A percentile compares a stretch with the other conserved stretches of the same genome.
These are phyloP conservation scores for Protomyces inundatus DNA, from an alignment of 1,139 yeast genomes.

Conservation along the genomic window DNA sequence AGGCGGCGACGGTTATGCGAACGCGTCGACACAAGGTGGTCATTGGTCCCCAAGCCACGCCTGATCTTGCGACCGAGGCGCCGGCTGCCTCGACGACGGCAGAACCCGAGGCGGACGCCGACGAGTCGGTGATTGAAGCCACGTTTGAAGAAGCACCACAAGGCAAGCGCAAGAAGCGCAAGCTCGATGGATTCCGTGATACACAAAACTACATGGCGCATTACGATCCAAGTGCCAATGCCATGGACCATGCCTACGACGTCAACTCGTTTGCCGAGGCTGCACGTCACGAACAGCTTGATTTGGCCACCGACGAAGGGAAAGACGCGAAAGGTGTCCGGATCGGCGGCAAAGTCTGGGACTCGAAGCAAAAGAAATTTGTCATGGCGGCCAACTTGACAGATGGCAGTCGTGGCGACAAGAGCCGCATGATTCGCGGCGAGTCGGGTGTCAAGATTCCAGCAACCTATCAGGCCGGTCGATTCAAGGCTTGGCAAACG, in stretches of 20 bases:
- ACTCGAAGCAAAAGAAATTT: slow-evolving; percentile 58
- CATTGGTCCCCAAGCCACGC: slow-evolving; percentile 36
- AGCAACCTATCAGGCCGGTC: slow-evolving; percentile 85
- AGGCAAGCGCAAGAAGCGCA: slow-evolving; percentile 37
- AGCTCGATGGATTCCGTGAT: slow-evolving; percentile 58
- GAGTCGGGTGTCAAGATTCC: slow-evolving; percentile 93
- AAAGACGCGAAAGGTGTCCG: slow-evolving; percentile 49
- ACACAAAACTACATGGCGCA: slow-evolving; percentile 83
- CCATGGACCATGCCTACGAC: slow-evolving; percentile 74
- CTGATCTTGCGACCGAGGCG: not conserved
- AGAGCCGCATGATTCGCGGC: slow-evolving; percentile 71
- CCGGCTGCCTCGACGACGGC: slow-evolving; percentile 32
- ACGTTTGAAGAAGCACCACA: slow-evolving; percentile 33
- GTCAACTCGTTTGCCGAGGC: slow-evolving; percentile 58
- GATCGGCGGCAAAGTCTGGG: slow-evolving; percentile 69
- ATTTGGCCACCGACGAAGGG: slow-evolving; percentile 69
- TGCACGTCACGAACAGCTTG: slow-evolving; percentile 80
- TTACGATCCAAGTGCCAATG: slow-evolving; percentile 73
- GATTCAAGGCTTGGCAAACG: slow-evolving; percentile 48
- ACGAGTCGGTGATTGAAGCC: slow-evolving; percentile 37
- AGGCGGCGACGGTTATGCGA: slow-evolving; percentile 75
- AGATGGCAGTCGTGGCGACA: slow-evolving; percentile 33
- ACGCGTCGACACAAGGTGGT: slow-evolving; percentile 82
- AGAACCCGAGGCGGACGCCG: slow-evolving; percentile 37
- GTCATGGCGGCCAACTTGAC: slow-evolving; percentile 30